These are phyloP conservation scores for Betula pendula DNA, from an alignment of 306 rosid genomes.

Conservation along the genomic window DNA sequence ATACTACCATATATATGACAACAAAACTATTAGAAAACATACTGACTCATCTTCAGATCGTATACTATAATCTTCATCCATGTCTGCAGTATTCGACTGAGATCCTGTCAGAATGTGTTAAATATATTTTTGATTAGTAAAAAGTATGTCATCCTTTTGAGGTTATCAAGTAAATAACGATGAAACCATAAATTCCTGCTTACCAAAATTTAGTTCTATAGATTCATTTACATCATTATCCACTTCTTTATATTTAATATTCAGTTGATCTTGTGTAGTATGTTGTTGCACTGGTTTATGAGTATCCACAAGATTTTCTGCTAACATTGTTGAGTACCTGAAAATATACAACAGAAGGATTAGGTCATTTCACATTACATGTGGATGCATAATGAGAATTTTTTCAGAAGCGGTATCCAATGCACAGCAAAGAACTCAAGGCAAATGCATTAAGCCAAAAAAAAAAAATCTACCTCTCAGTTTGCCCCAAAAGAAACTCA, in stretches of 20 bases:
- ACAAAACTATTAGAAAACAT: slow-evolving; percentile 29
- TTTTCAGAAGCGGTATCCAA: not conserved
- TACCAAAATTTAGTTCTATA: slow-evolving; percentile 56
- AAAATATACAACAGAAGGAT: slow-evolving; percentile 31
- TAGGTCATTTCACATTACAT: slow-evolving; percentile 12
- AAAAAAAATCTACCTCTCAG: slow-evolving; percentile 65
- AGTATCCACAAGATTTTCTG: slow-evolving; percentile 88
- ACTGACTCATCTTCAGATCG: slow-evolving; percentile 69
- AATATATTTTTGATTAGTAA: slow-evolving; percentile 20
- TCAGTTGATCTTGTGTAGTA: slow-evolving; percentile 38
- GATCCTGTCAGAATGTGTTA: slow-evolving; percentile 38
- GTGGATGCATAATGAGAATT: slow-evolving; percentile 13
- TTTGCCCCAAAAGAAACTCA: slow-evolving; percentile 97
- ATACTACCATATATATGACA: slow-evolving; percentile 11
- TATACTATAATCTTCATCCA: slow-evolving; percentile 60
- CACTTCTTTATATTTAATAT: slow-evolving; percentile 41
- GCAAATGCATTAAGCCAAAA: not conserved
- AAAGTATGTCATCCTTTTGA: slow-evolving; percentile 17
- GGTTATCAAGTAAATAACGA: slow-evolving; percentile 18
- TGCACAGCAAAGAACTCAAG: not conserved
- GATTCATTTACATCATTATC: slow-evolving; percentile 43
- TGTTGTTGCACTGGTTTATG: slow-evolving; percentile 54
- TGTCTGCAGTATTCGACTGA: slow-evolving; percentile 42
- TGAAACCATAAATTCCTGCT: slow-evolving; percentile 35
- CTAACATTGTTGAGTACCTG: slow-evolving; percentile 98